These are phyloP conservation scores for Epichloe brachyelytri DNA, from an alignment of 2,329 filamentous ascomycete genomes.

Conservation along the genomic window DNA sequence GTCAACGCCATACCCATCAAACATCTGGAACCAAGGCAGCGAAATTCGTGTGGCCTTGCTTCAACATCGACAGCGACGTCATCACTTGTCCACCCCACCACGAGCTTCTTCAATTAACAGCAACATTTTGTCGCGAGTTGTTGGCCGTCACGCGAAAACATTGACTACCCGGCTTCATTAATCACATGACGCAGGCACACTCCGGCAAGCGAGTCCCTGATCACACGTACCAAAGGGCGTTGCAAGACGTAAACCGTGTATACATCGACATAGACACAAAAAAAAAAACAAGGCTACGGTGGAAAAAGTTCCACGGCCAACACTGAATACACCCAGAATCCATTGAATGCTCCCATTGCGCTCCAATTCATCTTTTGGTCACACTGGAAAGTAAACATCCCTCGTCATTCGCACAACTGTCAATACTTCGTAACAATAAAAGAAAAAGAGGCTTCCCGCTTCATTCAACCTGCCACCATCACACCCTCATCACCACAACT, in stretches of 20 bases:
- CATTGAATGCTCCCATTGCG: constrained; percentile 2
- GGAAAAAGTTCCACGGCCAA: neutral
- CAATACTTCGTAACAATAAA: constrained; percentile 4
- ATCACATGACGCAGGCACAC: too few species aligned
- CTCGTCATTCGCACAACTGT: neutral
- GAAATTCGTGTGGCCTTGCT: neutral
- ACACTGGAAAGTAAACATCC: neutral
- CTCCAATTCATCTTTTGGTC: constrained; percentile 4
- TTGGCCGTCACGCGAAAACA: neutral
- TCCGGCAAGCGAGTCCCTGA: too few species aligned
- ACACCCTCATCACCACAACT: neutral
- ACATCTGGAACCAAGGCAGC: neutral
- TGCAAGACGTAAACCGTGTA: neutral
- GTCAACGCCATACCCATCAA: neutral
- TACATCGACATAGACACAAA: neutral
- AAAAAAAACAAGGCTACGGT: neutral
- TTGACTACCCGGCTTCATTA: too few species aligned
- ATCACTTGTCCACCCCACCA: constrained; percentile 2
- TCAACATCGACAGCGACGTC: constrained; percentile 1
- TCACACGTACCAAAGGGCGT: too few species aligned
- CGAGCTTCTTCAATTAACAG: neutral
- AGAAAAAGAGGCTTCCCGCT: neutral
- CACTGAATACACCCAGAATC: neutral
- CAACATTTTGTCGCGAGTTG: neutral
- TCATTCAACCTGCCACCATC: neutral